Evolutionary conservation across 805 yeast species (phyloP), one percentile per base, ranked within the genome.

Genomic region (Hemisphaericaspora nanyangensis): DNA sequence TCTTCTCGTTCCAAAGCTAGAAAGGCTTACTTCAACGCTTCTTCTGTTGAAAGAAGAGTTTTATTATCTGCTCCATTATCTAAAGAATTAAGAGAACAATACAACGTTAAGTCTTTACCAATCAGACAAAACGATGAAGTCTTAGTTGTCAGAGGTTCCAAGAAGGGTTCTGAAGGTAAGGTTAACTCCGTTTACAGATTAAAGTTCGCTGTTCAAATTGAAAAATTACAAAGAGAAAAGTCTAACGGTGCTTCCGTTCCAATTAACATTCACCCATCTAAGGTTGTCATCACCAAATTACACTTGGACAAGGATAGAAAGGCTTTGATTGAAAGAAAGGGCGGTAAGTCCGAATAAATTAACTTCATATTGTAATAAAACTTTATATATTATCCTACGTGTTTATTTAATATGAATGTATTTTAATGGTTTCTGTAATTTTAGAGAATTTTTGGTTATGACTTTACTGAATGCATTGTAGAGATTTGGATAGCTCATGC

Each of bases 111-210:
- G 70, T 77, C 97, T 60, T 77, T 93, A 55, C 99, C 99, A 72
- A 82, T 93, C 80, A 93, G 97, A 84, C 85, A 85, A 76, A 95
- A 90, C 61, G 99, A 93, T 72, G 88, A 85, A 74, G 95, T 93
- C 61, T 73, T 79, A 61, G 93, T 93, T 66, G 91, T 85, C 71
- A 91, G 99, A 78, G 99, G 99, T 69, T 86, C 98, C 67, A 86
- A 87, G 85, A 93, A 93, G 82, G 99, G 98, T 72, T 89, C 91
- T 63, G 99, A 91, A 80, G 99, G 99, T 76, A 87, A 89, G 77
- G 80, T 93, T 72, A 77, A 93, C 58, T 85, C 95, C 55, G 98
- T 91, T 60, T 93, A 93, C 96, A 91, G 99, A 85, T 85, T 93
- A 77, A 93, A 93, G 76, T 93, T 78, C 70, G 82, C 95, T 61